Evolutionary conservation across 2,329 filamentous ascomycete species (phyloP), one percentile per base, ranked within the genome.

Genomic region (Magnaporthiopsis rhizophila): DNA sequence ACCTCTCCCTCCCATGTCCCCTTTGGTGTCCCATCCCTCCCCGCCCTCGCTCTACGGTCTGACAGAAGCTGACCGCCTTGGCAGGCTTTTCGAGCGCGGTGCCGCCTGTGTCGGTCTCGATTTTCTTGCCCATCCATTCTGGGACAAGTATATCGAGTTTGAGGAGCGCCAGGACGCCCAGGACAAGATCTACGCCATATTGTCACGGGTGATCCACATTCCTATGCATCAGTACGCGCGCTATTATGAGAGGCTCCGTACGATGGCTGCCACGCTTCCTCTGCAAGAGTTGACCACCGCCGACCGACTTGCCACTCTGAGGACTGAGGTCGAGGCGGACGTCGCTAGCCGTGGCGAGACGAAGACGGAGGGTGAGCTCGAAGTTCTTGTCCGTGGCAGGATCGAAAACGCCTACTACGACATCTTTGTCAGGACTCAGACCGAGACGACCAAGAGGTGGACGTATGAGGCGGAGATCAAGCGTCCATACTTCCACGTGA

Each of bases 91-190:
- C 73, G 94, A 99, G 75, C 90, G 95, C 69, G 95, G 90, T 67
- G 90, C 92, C 34, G 84, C 84, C 36, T 89, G 86, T 71, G 92
- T 97, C 57, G 95, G 95, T 21, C 83, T 98, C 24, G 95, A 99
- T 77, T 99, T 97, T 73, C 83, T 97, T 36, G 89, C 93, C 2
- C 92, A 97, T 74, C 92, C 92, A 1, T 97, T 99, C 79, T 99
- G 95, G 95, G 95, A 99, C 76, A 98, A 97, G 78, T 99, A 97
- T 73, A 86, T 99, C 68, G 95, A 98, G 74, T 98, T 96, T 72
- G 95, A 98, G 74, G 93, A 97, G 74, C 89, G 93, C 1, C 82
- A 94, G 67, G 92, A 97, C 71, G 87, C 89, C 0, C 86, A 89
- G 18, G 91, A 96, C 68, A 91, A 87, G 71, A 91, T 97, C 64